A percentile compares a stretch with the other conserved stretches of the same genome.
phyloP scores from a whole-genome alignment of 2,329 filamentous ascomycete species.

The Sordariomycetes sp. region DNA sequence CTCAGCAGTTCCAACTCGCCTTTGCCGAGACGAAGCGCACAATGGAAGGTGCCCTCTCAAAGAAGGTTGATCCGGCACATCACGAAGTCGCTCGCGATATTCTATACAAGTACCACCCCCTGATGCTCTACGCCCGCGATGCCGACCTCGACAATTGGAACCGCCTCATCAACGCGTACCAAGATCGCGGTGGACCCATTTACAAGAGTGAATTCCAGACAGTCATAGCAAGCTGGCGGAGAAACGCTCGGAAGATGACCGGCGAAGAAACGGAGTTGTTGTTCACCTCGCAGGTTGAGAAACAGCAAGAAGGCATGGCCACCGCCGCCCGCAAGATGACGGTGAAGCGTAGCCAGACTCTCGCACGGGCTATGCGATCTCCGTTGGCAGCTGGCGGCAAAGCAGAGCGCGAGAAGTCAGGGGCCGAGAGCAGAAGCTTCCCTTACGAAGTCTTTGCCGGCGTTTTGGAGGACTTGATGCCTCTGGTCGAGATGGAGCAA shows the following conservation, averaged over 20 bases:
- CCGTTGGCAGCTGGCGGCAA: slow-evolving; percentile 53
- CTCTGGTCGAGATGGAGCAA: slow-evolving; percentile 83
- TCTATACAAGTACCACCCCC: slow-evolving; percentile 80
- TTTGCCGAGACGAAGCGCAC: slow-evolving; percentile 60
- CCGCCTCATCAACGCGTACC: slow-evolving; percentile 69
- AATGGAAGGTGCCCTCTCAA: slow-evolving; percentile 49
- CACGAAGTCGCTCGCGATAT: slow-evolving; percentile 63
- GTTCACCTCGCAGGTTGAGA: slow-evolving; percentile 78
- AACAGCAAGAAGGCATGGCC: slow-evolving; percentile 67
- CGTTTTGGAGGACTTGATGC: slow-evolving; percentile 72
- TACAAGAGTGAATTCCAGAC: slow-evolving; percentile 79
- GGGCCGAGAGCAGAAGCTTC: slow-evolving; percentile 55
- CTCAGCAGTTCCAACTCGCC: slow-evolving; percentile 67
- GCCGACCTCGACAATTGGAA: slow-evolving; percentile 78
- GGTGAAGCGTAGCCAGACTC: slow-evolving; percentile 85
- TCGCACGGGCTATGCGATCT: slow-evolving; percentile 64
- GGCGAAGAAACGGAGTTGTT: slow-evolving; percentile 75
- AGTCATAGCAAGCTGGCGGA: slow-evolving; percentile 70
- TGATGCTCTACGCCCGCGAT: slow-evolving; percentile 83
- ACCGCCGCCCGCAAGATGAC: slow-evolving; percentile 81
- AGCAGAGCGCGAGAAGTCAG: slow-evolving; percentile 42
- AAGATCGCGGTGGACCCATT: slow-evolving; percentile 63
- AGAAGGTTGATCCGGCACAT: slow-evolving; percentile 61
- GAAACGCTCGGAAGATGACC: slow-evolving; percentile 62
- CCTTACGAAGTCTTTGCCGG: slow-evolving; percentile 76